phyloP scores from a whole-genome alignment of 148 eudicot species.

The Selenicereus undatus region DNA sequence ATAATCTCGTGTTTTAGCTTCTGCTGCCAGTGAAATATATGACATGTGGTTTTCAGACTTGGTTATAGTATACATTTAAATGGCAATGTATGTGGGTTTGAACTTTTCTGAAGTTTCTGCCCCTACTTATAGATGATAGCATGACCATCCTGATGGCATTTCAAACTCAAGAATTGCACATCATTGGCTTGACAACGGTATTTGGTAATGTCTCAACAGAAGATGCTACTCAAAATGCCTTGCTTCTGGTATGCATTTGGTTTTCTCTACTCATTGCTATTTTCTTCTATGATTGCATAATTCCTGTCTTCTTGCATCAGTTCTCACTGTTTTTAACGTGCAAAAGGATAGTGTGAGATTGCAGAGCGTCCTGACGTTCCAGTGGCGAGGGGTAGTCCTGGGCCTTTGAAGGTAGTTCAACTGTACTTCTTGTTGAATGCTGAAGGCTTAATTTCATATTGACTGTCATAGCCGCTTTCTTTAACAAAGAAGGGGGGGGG shows the following conservation, averaged over 20 bases:
- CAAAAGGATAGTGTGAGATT: slow-evolving; percentile 96
- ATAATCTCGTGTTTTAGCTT: too few species aligned
- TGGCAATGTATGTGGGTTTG: neutral
- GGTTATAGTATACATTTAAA: neutral
- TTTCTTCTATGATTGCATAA: neutral
- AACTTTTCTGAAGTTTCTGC: slow-evolving; percentile 4
- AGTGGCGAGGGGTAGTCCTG: slow-evolving; percentile 80
- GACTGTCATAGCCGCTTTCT: neutral
- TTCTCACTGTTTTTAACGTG: slow-evolving; percentile 35
- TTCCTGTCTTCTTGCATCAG: slow-evolving; percentile 19
- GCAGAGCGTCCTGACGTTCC: slow-evolving; percentile 84
- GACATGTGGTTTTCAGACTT: neutral
- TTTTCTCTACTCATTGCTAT: neutral
- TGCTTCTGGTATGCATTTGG: slow-evolving; percentile 62
- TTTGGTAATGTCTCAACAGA: slow-evolving; percentile 79
- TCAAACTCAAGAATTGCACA: slow-evolving; percentile 66
- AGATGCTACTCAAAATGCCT: slow-evolving; percentile 72
- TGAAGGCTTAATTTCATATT: neutral
- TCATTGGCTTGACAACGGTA: slow-evolving; percentile 79
- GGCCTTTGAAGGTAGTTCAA: slow-evolving; percentile 74
- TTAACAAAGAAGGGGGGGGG: too few species aligned
- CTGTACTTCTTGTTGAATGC: neutral
- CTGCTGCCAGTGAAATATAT: neutral
- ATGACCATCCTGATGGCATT: slow-evolving; percentile 93
- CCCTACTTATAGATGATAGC: slow-evolving; percentile 65